Conservation (phyloP, 2,329 filamentous ascomycete genomes). For the Acrocalymma vagum region DNA sequence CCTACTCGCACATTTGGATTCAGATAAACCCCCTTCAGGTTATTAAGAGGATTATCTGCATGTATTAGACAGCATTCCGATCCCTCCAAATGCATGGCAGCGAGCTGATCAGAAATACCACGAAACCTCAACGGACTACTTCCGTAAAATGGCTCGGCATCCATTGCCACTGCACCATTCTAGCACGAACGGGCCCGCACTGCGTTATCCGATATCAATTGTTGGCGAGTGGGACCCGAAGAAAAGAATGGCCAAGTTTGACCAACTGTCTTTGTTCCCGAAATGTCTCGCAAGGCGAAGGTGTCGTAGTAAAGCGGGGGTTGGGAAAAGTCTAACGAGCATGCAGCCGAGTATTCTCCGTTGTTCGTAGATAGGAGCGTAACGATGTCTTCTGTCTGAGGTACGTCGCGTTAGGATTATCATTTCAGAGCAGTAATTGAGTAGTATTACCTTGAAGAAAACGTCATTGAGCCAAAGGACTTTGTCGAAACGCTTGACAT, state of each 20-base stretch:
- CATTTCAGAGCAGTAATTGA: too few species aligned
- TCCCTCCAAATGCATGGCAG: constrained; percentile 69
- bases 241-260: constrained; percentile 67
- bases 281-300: constrained; percentile 65
- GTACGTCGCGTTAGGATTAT: too few species aligned
- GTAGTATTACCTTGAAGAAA: constrained; percentile 64
- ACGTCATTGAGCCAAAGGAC: constrained; percentile 71
- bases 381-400: too few species aligned
- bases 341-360: constrained; percentile 67
- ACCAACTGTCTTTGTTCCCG: constrained; percentile 60
- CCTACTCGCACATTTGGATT: constrained; percentile 75
- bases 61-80: constrained; percentile 81
- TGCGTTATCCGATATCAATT: too few species aligned
- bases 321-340: constrained; percentile 65
- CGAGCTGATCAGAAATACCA: constrained; percentile 67
- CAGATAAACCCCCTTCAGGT: constrained; percentile 65
- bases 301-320: constrained; percentile 67
- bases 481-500: constrained; percentile 62
- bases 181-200: constrained; percentile 71
- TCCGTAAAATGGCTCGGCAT: constrained; percentile 19
- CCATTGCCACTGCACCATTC: constrained; percentile 63
- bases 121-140: constrained; percentile 63
- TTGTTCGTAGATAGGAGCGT: constrained; percentile 63
- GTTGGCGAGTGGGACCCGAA: too few species aligned
- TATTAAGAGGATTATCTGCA: constrained; percentile 69